Evolutionary conservation across 768 basidiomycete genomes (phyloP), one percentile per base, ranked within the genome.

Genomic region (Panellus pusillus): DNA sequence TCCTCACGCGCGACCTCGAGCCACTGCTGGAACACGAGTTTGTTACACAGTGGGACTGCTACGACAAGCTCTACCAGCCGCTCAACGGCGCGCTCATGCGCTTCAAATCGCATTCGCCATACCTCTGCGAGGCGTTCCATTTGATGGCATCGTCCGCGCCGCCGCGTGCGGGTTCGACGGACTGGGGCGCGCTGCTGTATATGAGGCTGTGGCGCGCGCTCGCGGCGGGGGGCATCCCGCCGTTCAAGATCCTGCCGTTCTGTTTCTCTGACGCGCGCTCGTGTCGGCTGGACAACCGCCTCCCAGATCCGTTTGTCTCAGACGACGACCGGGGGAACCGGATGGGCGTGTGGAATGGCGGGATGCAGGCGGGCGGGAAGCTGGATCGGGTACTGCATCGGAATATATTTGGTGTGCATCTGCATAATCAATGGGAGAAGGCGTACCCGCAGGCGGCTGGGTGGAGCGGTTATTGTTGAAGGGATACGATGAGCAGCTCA

Each of bases 11-110:
- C 39, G 13, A 14, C 17, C 39, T 40, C 39, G 39, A 40, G 17
- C 39, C 19, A 15, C 5, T 40, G 17, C 17, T n/a, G n/a, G 39
- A 40, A n/a, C 19, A 40, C 63, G 96, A 99, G 70, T 99, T 95
- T 66, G 92, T 98, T 9, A 96, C 93, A 1, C 94, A 99, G 64
- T 99, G 96, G 96, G 96, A 99, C 66, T 98, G 96, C 68, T 98
- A 98, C 64, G 91, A 89, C 71, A 89, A 90, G 68, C 74, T 80
- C 3, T 88, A 89, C 66, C 74, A 78, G 48, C 83, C 91, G 2
- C 79, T 97, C 46, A 98, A 98, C 66, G 96, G 96, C 48, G 95
- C 96, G 1, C 74, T 98, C 27, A 93, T 98, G 89, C 89, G 89
- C 70, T 99, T 99, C 76, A 80, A 79, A 55, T 79, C 83, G 63